Base-by-base conservation (phyloP, 257 asterid genomes). In the Henckelia pumila region DNA sequence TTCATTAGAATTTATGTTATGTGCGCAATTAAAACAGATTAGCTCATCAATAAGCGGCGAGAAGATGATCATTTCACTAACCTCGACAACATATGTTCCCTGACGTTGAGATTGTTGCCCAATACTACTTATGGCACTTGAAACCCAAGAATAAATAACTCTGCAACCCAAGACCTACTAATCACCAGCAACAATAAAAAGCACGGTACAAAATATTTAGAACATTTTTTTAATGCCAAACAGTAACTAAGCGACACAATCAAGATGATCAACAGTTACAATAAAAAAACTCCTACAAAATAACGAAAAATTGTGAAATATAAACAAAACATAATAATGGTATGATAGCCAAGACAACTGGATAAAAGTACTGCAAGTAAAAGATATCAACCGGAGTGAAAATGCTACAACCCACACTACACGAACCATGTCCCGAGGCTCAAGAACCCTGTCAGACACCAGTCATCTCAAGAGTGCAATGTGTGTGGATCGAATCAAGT, bases 111-210 rank as follows among this genome's bases (percentile, higher is more conserved):
- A 68, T 59, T 77, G 89, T 55, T 80, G 88, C 19, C 89, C 85
- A 3, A 79, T 76, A 59, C 75, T 77, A 68, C 68, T 79, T 63
- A 89, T 37, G 75, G 91, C 86, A 86, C 59, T 83, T 69, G 97
- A 89, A 71, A 86, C 93, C 95, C 94, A 84, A 1, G 96, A 83
- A 82, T 84, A 83, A 68, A 87, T 77, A 69, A 58, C 89, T 87
- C 97, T 84, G 93, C 84, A 80, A 84, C 93, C 89, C 78, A 81
- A 85, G 77, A 82, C 91, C 98, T 87, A 86, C 85, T 78, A 76
- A 80, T 83, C 86, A 83, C 89, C 82, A 79, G 76, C 72, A 83
- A 79, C 80, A 76, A 68, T 8, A 58, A 69, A 20, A 24, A 20
- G 44, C 49, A 59, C 23, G 29, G 19, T 19, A 30, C 28, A 57